Conservation (phyloP, 2,329 filamentous ascomycete species). For the Thielaviopsis populi region DNA sequence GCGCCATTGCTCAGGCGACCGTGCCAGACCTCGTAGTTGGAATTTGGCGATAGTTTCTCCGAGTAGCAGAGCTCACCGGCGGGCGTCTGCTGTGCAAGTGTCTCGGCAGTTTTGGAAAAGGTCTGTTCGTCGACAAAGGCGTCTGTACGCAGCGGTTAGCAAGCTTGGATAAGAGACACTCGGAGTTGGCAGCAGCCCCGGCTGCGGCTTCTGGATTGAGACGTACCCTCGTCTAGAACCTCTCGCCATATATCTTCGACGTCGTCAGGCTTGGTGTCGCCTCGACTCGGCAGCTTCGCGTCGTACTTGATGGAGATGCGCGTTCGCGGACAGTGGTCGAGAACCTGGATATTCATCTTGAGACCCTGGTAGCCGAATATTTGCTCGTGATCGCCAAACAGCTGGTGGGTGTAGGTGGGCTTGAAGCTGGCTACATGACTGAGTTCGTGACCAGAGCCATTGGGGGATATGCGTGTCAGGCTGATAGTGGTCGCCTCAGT, state of each 20-base stretch:
- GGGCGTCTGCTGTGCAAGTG: neutral
- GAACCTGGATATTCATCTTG: slow-evolving; percentile 52
- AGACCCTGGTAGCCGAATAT: slow-evolving; percentile 84
- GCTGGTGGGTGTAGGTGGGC: slow-evolving; percentile 76
- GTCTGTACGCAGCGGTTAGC: slow-evolving; percentile 29
- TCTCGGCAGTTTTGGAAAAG: slow-evolving; percentile 33
- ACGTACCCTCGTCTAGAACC: slow-evolving; percentile 11
- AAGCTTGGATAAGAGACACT: slow-evolving; percentile 42
- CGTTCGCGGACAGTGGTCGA: slow-evolving; percentile 2
- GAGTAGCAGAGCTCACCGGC: slow-evolving; percentile 11
- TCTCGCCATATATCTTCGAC: slow-evolving; percentile 12
- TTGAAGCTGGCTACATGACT: slow-evolving; percentile 49
- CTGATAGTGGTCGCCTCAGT: slow-evolving; percentile 49
- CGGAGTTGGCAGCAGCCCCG: slow-evolving; percentile 34
- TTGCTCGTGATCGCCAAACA: slow-evolving; percentile 84
- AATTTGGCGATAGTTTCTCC: neutral
- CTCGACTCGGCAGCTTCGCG: slow-evolving; percentile 9
- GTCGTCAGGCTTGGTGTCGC: slow-evolving; percentile 14
- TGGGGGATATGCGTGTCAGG: slow-evolving; percentile 36
- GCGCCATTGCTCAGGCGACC: slow-evolving; percentile 55
- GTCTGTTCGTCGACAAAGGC: slow-evolving; percentile 49
- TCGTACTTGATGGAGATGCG: slow-evolving; percentile 10
- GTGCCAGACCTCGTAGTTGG: slow-evolving; percentile 67
- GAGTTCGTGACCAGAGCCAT: slow-evolving; percentile 33
- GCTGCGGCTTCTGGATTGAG: neutral